phyloP scores from a whole-genome alignment of 176 grass and related monocot species.

The Carex myosuroides region DNA sequence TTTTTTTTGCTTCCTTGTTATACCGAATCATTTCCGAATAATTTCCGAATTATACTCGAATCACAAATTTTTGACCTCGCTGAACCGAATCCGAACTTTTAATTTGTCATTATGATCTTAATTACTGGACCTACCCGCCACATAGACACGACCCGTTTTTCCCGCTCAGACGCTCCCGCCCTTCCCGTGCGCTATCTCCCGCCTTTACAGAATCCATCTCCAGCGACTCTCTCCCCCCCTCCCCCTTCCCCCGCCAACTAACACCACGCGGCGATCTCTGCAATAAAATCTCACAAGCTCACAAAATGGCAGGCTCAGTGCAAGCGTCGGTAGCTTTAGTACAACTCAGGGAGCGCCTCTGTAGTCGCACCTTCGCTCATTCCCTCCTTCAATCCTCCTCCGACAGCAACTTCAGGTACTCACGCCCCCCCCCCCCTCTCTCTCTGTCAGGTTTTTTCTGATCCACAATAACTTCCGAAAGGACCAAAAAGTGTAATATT shows the following conservation, averaged over 20 bases:
- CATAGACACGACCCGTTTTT: neutral
- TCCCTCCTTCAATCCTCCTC: slow-evolving; percentile 46
- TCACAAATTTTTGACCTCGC: too few relatives aligned
- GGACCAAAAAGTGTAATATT: neutral
- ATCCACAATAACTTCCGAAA: neutral
- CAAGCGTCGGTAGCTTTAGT: slow-evolving; percentile 48
- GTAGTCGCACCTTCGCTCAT: slow-evolving; percentile 49
- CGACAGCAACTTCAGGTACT: slow-evolving; percentile 69
- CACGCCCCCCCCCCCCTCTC: neutral
- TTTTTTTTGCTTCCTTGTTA: too few relatives aligned
- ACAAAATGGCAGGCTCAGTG: slow-evolving; percentile 27
- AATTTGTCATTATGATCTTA: too few relatives aligned
- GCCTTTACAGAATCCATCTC: neutral
- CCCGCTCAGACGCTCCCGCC: neutral
- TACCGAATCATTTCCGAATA: too few relatives aligned
- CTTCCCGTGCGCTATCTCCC: neutral
- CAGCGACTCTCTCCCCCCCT: neutral
- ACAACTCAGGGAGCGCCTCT: slow-evolving; percentile 47
- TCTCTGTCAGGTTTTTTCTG: neutral
- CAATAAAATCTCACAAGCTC: neutral
- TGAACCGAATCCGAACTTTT: too few relatives aligned
- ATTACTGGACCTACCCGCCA: too few relatives aligned
- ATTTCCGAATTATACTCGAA: too few relatives aligned
- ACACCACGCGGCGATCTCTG: neutral
- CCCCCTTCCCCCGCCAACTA: neutral